Evolutionary conservation across 2,329 filamentous ascomycete genomes (phyloP).

Genomic region (Didymella sp.): DNA sequence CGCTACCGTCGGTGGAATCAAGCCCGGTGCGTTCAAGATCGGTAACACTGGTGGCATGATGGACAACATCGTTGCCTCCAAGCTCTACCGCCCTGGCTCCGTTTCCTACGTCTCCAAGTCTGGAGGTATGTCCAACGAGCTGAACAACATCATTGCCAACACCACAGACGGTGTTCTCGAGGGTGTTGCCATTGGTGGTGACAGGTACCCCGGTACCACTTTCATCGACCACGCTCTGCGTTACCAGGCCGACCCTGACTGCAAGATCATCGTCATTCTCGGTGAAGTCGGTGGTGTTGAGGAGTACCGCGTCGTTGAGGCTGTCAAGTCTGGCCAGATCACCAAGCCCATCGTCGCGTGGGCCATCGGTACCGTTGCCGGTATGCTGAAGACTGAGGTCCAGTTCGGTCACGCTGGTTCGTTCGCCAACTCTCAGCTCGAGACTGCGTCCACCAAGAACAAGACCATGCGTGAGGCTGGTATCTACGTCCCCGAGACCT

Average conservation of each 20-base stretch:
- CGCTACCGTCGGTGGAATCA: constrained; percentile 98
- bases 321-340: constrained; percentile 90
- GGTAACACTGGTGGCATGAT: constrained; percentile 99
- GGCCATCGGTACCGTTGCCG: constrained; percentile 98
- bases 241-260: constrained; percentile 95
- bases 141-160: constrained; percentile 99
- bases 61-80: constrained; percentile 99
- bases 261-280: constrained; percentile 95
- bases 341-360: constrained; percentile 99
- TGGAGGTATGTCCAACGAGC: constrained; percentile 99
- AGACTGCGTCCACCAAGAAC: constrained; percentile 97
- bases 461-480: constrained; percentile 94
- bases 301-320: constrained; percentile 99
- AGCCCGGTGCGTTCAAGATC: constrained; percentile 99
- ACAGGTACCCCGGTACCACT: constrained; percentile 97
- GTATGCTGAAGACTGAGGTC: constrained; percentile 99
- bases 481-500: constrained; percentile 92
- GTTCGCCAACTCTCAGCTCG: constrained; percentile 98
- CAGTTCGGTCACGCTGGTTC: constrained; percentile 99
- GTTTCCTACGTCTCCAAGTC: constrained; percentile 99
- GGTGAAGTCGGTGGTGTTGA: constrained; percentile 99
- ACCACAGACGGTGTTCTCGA: constrained; percentile 98
- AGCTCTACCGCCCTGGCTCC: constrained; percentile 99
- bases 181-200: constrained; percentile 98
- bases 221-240: constrained; percentile 98